phyloP scores from a whole-genome alignment of 2,329 filamentous ascomycete species.

The Calonectria hongkongensis region DNA sequence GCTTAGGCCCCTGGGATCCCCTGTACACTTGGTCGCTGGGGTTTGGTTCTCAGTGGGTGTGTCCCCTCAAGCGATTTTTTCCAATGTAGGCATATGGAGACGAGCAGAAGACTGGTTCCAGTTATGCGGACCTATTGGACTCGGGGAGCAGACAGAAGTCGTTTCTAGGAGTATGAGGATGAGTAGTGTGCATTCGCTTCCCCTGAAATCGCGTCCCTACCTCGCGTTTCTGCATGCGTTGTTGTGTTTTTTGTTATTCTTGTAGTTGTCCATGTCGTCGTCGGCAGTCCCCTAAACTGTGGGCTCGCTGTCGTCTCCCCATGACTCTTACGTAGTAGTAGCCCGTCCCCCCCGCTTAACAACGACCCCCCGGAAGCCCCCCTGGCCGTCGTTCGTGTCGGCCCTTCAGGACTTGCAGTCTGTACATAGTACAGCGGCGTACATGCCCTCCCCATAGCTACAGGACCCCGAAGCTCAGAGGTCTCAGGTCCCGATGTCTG shows the following conservation, averaged over 20 bases:
- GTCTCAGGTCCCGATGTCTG: slow-evolving; percentile 37
- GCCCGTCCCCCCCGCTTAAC: slow-evolving; percentile 22
- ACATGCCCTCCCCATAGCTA: slow-evolving; percentile 34
- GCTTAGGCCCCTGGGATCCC: slow-evolving; percentile 25
- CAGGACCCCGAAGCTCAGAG: slow-evolving; percentile 26
- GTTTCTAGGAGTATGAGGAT: not conserved
- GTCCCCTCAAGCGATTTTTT: slow-evolving; percentile 4
- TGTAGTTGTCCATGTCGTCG: not conserved
- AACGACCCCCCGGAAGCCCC: slow-evolving; percentile 29
- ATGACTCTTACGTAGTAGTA: slow-evolving; percentile 32
- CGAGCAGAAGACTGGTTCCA: slow-evolving; percentile 12
- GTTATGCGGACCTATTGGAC: slow-evolving; percentile 13
- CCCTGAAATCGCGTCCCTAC: not conserved
- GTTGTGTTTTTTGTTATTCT: not conserved
- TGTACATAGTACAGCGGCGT: slow-evolving; percentile 28
- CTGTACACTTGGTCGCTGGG: slow-evolving; percentile 21
- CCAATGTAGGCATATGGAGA: slow-evolving; percentile 22
- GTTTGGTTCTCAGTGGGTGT: slow-evolving; percentile 17
- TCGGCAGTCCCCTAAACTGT: not conserved
- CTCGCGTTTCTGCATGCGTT: not conserved
- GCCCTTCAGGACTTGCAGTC: slow-evolving; percentile 26
- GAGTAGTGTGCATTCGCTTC: not conserved
- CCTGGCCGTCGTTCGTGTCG: slow-evolving; percentile 42
- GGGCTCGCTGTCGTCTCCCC: not conserved
- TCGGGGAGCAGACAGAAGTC: slow-evolving; percentile 13